Evolutionary conservation across 1,284 basidiomycete genomes (phyloP).

Genomic region (Cutaneotrichosporon sp.): DNA sequence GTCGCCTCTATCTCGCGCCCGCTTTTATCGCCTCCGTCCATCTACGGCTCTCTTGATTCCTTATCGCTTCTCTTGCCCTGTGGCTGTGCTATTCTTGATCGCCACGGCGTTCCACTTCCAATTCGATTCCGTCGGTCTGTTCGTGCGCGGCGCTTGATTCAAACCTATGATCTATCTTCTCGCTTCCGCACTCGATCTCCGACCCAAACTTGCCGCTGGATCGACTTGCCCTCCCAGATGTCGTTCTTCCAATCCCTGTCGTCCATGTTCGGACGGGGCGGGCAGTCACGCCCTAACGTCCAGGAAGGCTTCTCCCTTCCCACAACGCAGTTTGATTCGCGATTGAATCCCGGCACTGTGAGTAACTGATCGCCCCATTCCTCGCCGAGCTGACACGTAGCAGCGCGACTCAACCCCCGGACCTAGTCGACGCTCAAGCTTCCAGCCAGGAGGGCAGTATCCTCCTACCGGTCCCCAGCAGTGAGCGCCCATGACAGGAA

Average conservation of each 20-base stretch:
- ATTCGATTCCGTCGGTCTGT: no score
- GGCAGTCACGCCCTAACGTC: constrained; percentile 1
- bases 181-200: background rate
- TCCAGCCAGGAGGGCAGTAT: constrained; percentile 7
- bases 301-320: constrained; percentile 17
- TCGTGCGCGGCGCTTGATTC: no score
- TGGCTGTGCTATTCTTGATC: no score
- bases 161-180: no score
- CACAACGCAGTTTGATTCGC: background rate
- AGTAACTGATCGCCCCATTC: background rate
- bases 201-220: no score
- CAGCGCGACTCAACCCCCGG: background rate
- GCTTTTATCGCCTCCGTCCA: no score
- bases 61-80: no score
- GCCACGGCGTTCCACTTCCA: no score
- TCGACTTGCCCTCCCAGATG: constrained; percentile 22
- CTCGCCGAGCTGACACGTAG: background rate
- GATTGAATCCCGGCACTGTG: background rate
- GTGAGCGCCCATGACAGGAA: no score
- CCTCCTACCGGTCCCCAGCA: background rate
- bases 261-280: constrained; percentile 24
- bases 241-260: constrained; percentile 38
- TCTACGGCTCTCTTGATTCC: no score
- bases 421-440: constrained; percentile 2
- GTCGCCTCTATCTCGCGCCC: no score